Evolutionary conservation across 2,329 filamentous ascomycete genomes (phyloP).

Genomic region (Stachybotrys elegans): DNA sequence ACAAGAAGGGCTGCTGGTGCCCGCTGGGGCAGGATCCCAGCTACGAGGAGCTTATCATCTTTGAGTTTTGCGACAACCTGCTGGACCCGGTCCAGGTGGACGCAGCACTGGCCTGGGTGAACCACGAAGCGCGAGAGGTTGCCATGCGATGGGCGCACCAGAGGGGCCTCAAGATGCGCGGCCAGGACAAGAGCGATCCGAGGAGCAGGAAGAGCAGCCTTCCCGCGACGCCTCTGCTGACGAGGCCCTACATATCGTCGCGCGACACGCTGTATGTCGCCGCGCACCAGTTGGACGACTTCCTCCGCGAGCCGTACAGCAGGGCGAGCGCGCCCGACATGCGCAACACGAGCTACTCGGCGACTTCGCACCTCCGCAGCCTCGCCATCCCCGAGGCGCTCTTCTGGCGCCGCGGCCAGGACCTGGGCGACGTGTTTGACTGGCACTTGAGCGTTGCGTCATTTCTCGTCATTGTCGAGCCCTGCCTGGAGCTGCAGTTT

Average conservation of each 20-base stretch:
- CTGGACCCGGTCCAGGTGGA: neutral
- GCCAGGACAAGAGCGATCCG: neutral
- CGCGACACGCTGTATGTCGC: neutral
- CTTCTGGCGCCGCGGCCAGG: neutral
- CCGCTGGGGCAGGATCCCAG: neutral
- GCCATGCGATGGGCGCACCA: neutral
- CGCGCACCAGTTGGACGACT: neutral
- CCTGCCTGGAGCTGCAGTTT: neutral
- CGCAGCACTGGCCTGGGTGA: neutral
- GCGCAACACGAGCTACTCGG: neutral
- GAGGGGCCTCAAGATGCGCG: neutral
- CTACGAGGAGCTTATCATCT: neutral
- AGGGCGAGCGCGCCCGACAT: neutral
- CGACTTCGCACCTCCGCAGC: neutral
- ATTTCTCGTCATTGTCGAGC: neutral
- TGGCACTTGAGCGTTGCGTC: neutral
- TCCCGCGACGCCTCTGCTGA: neutral
- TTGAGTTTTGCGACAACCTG: constrained; percentile 1
- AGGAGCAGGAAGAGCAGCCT: too few species aligned
- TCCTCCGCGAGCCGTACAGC: neutral
- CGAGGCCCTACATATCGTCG: neutral
- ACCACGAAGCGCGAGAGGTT: neutral
- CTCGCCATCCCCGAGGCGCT: neutral
- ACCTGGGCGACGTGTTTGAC: neutral
- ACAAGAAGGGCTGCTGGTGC: constrained; percentile 1